Evolutionary conservation across 441 rosid genomes (phyloP).

Genomic region (Arabidopsis hybrid): DNA sequence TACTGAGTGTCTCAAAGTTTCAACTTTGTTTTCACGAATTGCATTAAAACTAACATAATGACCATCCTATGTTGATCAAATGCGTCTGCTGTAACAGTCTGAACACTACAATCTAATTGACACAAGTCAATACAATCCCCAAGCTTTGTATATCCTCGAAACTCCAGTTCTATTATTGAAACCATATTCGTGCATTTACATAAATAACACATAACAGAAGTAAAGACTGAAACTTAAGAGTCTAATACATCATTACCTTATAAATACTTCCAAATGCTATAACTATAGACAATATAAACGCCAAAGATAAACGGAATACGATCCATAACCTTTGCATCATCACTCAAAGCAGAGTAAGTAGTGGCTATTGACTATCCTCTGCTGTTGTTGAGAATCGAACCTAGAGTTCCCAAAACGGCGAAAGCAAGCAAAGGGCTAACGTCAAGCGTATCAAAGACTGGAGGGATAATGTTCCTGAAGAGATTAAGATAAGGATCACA

Average conservation of each 20-base stretch:
- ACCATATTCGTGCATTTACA: conserved; percentile 7
- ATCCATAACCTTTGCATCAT: conserved; percentile 23
- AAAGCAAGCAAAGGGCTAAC: conserved; percentile 87
- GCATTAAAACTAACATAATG: not conserved
- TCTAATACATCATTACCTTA: conserved; percentile 8
- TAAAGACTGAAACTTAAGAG: not conserved
- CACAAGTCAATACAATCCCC: not conserved
- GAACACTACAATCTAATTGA: not conserved
- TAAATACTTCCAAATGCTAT: conserved; percentile 1
- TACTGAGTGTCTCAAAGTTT: not conserved
- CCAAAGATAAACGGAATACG: conserved; percentile 6
- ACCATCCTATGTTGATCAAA: not conserved
- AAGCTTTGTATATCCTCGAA: not conserved
- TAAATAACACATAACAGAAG: not conserved
- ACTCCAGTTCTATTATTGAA: not conserved
- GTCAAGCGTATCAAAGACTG: conserved; percentile 74
- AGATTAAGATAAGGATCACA: conserved; percentile 88
- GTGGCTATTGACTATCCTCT: conserved; percentile 30
- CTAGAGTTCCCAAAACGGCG: conserved; percentile 78
- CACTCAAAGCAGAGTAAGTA: not conserved
- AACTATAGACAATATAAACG: conserved; percentile 1
- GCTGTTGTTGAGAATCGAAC: conserved; percentile 64
- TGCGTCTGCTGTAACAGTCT: no score
- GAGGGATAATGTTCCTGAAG: conserved; percentile 86
- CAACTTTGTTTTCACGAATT: not conserved